These are phyloP conservation scores for Inonotus obliquus DNA, from an alignment of 1,284 basidiomycete genomes.

Conservation along the genomic window DNA sequence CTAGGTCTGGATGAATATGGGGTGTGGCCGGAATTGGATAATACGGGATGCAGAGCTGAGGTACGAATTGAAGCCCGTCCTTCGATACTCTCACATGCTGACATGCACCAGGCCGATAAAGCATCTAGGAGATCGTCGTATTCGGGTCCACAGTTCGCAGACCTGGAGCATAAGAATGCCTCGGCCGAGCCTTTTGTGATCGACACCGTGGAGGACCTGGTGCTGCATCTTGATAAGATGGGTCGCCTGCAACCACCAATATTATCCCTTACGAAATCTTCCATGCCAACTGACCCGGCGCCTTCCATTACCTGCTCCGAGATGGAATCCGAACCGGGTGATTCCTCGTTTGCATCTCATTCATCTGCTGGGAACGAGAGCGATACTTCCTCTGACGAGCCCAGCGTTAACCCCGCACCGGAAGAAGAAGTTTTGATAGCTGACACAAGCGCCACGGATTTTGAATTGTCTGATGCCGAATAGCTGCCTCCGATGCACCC, in stretches of 20 bases:
- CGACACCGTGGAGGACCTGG: constrained; percentile 7
- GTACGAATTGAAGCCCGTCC: background rate
- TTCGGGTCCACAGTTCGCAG: background rate
- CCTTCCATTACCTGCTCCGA: background rate
- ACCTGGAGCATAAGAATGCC: background rate
- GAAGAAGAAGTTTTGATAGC: background rate
- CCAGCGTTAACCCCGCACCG: background rate
- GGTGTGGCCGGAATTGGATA: background rate
- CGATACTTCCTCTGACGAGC: background rate
- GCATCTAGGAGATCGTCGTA: background rate
- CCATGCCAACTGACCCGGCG: background rate
- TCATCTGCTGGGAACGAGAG: background rate
- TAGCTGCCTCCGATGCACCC: too few species aligned
- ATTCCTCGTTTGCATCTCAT: background rate
- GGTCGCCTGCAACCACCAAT: background rate
- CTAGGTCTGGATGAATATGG: background rate
- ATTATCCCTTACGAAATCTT: background rate
- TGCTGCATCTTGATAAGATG: background rate
- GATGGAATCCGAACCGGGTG: background rate
- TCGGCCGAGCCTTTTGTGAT: background rate
- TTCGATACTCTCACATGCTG: background rate
- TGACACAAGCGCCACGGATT: background rate
- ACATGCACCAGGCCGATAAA: background rate
- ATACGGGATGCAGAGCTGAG: background rate
- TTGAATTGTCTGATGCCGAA: background rate